Evolutionary conservation across 176 grass and related monocot species (phyloP), one percentile per base, ranked within the genome.

Genomic region (Carex pumila): DNA sequence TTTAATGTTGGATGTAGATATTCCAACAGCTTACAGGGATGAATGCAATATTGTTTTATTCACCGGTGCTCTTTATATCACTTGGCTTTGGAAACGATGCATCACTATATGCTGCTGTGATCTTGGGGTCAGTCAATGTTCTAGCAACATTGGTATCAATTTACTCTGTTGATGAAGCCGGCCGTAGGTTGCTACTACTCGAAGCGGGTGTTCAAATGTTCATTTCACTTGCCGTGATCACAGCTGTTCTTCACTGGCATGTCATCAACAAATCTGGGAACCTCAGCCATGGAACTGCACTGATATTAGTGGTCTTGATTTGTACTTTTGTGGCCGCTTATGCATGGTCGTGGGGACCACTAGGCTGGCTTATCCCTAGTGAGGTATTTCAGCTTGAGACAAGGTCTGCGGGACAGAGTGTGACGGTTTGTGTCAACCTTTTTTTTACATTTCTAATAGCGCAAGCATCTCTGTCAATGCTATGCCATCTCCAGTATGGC

Each of bases 1-100:
- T 68, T 83, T 67, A 18, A 65, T 68, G 19, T 67, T 66, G 61
- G 61, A 65, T 84, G 61, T 84, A 89, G 94, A 88, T 94, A 49
- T 97, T 97, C 90, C 92, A 97, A 81, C 94, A 97, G 87, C 89
- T 94, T 71, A 97, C 94, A 0, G 94, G 94, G 1, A 97, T 97
- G 88, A 97, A 94, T 76, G 92, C 94, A 67, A 97, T 97, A 88
- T 89, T 97, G 90, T 97, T 97, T 92, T 97, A 97, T 89, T 88
- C 94, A 9, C 92, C 94, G 6, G 94, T 97, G 70, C 90, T 97
- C 32, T 97, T 97, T 87, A 94, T 84, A 86, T 94, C 94, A 37
- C 89, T 97, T 0, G 94, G 94, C 1, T 97, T 94, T 87, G 90
- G 84, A 89, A 91, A 14, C 78, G 90, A 92, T 80, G 92, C 94